phyloP scores from a whole-genome alignment of 2,329 filamentous ascomycete genomes.

The Ramularia endophylla region DNA sequence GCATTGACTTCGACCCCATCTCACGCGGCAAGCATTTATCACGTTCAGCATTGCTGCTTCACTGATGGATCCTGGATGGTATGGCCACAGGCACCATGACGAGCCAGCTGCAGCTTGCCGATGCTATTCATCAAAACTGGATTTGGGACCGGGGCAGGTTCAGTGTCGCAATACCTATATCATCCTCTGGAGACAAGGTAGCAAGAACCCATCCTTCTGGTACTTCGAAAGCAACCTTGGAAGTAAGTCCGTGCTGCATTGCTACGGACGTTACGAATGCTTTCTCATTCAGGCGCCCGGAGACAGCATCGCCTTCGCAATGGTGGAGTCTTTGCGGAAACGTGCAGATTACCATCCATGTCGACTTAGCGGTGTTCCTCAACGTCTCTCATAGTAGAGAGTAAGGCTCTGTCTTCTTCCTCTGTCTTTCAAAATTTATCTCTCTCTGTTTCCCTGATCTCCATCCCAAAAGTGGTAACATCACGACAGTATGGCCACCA shows the following conservation, averaged over 20 bases:
- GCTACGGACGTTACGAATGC: neutral
- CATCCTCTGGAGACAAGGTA: neutral
- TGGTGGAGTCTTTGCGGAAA: constrained; percentile 2
- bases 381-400: neutral
- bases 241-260: neutral
- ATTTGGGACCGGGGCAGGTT: neutral
- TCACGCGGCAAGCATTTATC: neutral
- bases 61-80: too few relatives aligned
- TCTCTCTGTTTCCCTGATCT: neutral
- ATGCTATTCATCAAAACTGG: neutral
- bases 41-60: neutral
- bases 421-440: neutral
- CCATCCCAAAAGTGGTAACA: neutral
- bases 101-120: neutral
- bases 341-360: neutral
- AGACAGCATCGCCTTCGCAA: neutral
- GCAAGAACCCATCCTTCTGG: neutral
- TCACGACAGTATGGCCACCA: neutral
- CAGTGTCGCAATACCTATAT: neutral
- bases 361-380: neutral
- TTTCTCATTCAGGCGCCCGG: neutral
- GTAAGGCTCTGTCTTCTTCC: neutral
- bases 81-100: too few relatives aligned
- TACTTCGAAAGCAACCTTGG: neutral
- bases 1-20: neutral